A percentile compares a stretch with the other conserved stretches of the same genome.
Evolutionary conservation across 495 filamentous ascomycete genomes (phyloP).

Genomic region (Annulohypoxylon moriforme): DNA sequence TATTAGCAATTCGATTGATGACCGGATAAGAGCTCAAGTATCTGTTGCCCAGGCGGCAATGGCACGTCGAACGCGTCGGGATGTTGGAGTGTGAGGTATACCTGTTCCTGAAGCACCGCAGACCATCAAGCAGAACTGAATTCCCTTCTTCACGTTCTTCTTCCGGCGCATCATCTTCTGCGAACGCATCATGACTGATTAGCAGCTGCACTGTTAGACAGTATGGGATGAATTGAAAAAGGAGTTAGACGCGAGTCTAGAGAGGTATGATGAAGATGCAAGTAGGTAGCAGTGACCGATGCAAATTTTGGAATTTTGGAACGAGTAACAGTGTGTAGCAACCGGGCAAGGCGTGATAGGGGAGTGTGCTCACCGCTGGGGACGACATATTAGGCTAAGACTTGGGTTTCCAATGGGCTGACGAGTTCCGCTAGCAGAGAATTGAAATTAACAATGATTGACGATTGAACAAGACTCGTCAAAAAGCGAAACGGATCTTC

Average conservation of each 20-base stretch:
- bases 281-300: background rate
- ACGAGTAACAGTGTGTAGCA: conserved; percentile 21
- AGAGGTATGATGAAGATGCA: conserved; percentile 15
- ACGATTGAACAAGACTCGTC: conserved; percentile 31
- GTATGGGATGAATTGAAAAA: conserved; percentile 16
- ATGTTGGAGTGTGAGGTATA: conserved; percentile 59
- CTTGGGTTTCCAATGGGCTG: conserved; percentile 40
- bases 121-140: conserved; percentile 99
- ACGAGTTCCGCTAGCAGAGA: conserved; percentile 37
- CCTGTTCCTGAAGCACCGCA: conserved; percentile 98
- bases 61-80: conserved; percentile 27
- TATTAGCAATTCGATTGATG: conserved; percentile 40
- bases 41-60: background rate
- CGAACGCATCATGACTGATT: conserved; percentile 53
- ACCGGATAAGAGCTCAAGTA: background rate
- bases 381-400: conserved; percentile 54
- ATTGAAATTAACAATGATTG: conserved; percentile 46
- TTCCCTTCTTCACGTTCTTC: conserved; percentile 99
- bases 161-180: conserved; percentile 97
- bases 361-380: conserved; percentile 51
- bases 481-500: conserved; percentile 42
- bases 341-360: conserved; percentile 47
- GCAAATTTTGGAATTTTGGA: background rate
- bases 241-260: conserved; percentile 8
- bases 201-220: conserved; percentile 36